Evolutionary conservation across 2,329 filamentous ascomycete genomes (phyloP), one percentile per base, ranked within the genome.

Genomic region (Colletotrichum agaves): DNA sequence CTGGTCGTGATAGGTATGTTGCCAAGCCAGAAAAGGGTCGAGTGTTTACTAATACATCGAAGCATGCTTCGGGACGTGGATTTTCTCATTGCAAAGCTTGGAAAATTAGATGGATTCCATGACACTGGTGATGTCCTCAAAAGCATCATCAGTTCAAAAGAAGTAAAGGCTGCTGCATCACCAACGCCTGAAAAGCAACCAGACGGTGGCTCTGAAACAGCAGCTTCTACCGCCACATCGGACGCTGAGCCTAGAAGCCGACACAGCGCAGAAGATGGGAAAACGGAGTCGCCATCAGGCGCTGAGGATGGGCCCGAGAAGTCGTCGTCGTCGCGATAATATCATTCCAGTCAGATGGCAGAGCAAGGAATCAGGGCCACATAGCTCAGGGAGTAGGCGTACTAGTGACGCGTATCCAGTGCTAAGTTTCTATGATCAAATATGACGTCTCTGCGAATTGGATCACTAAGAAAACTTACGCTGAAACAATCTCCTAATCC

Each of bases 1-100:
- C 81, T 58, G 93, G 92, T 4, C 90, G 91, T 73, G 85, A 90
- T 73, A 91, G 91, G 92, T 94, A 83, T 75, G 88, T 17, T 17
- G n/a, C 5, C 56, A 49, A 37, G 19, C 12, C 19, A 27, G n/a
- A 12, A 47, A 2, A 33, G 2, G 4, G 13, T 4, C 7, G 21
- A 1, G 13, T 15, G 23, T 21, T 33, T 44, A 49, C 61, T 68
- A 61, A 72, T 49, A n/a, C 1, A 4, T 8, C 8, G 59, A 70
- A 96, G 93, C 75, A 90, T 98, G 83, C 82, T 93, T 55, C 86
- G 86, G 52, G 94, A 97, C 74, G 86, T 93, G 15, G 88, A 94
- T 63, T 88, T 90, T 72, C 91, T 97, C 73, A 86, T 89, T 55
- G 80, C 85, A 1, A 90, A 89, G 71, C 85, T 97, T 6, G 85